Evolutionary conservation across 306 rosid species (phyloP), one percentile per base, ranked within the genome.

Genomic region (Quercus parvula): DNA sequence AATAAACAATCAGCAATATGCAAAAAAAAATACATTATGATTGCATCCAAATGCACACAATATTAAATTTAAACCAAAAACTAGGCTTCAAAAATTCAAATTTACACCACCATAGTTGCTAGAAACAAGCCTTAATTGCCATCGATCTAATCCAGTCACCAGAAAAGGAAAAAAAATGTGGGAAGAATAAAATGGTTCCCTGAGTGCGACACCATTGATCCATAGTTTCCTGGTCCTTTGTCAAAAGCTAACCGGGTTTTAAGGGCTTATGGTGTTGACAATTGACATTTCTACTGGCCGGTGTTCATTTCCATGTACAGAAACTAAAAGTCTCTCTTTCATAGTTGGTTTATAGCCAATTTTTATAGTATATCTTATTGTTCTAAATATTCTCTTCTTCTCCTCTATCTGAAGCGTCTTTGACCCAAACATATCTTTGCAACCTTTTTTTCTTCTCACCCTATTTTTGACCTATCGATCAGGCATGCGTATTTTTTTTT

Each of bases 221-320:
- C 84, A 84, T 64, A 80, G 88, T 84, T 88, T 91, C 79, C 22
- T 81, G 58, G 81, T 64, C 54, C 56, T 56, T 87, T 84, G 84
- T 89, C 96, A 89, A 91, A 88, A 83, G 86, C 79, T 71, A 6
- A 74, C 89, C 94, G 94, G 86, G 80, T 83, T 86, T 89, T 80
- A 46, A 74, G 91, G 92, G 77, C 81, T 51, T 69, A 75, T 86
- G 58, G 79, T 74, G 78, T 91, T 89, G 92, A 91, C 88, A 78
- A 76, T 91, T 89, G 90, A 91, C 88, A 78, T 81, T 83, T 84
- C 84, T 69, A 74, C 64, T 82, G 78, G 88, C 85, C 87, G 90
- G 89, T 87, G 88, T 75, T 58, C 49, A 24, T 51, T 78, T 79
- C 67, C 69, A 73, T 76, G 51, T 35, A 67, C 52, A 35, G 52